A percentile compares a stretch with the other conserved stretches of the same genome.
Conservation (phyloP, 495 filamentous ascomycete species). For the Xylona heveae region DNA sequence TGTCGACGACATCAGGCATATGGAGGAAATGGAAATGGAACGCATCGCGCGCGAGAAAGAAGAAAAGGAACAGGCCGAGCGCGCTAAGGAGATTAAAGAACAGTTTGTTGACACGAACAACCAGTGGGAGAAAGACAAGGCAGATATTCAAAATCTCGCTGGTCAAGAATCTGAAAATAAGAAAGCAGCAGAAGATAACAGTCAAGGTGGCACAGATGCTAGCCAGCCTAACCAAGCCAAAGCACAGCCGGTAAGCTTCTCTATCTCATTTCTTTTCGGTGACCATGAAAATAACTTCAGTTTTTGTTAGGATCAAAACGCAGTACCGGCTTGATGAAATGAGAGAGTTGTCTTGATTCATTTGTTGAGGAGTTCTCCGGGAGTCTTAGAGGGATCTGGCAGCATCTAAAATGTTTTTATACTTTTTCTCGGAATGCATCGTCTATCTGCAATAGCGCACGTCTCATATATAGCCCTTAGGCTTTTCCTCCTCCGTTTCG, state of each 20-base stretch:
- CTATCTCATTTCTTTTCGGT: too few relatives aligned
- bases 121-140: conserved; percentile 66
- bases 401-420: too few relatives aligned
- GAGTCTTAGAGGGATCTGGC: too few relatives aligned
- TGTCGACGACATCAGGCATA: conserved; percentile 89
- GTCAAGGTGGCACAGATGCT: conserved; percentile 7
- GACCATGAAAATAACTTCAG: too few relatives aligned
- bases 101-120: conserved; percentile 29
- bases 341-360: too few relatives aligned
- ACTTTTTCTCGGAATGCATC: too few relatives aligned
- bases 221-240: conserved; percentile 9
- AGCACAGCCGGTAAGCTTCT: conserved; percentile 5
- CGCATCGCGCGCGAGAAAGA: conserved; percentile 47
- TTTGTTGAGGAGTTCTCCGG: too few relatives aligned
- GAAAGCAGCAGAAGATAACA: conserved; percentile 9
- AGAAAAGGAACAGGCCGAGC: conserved; percentile 45
- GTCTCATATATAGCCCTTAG: too few relatives aligned
- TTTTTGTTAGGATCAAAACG: too few relatives aligned
- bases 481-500: too few relatives aligned
- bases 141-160: conserved; percentile 45
- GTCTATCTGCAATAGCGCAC: too few relatives aligned
- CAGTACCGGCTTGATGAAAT: too few relatives aligned
- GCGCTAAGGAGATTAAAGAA: conserved; percentile 44
- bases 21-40: conserved; percentile 88
- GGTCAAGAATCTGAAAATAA: conserved; percentile 37